phyloP scores from a whole-genome alignment of 2,329 filamentous ascomycete species.

The Ceratocystiopsis sp. region DNA sequence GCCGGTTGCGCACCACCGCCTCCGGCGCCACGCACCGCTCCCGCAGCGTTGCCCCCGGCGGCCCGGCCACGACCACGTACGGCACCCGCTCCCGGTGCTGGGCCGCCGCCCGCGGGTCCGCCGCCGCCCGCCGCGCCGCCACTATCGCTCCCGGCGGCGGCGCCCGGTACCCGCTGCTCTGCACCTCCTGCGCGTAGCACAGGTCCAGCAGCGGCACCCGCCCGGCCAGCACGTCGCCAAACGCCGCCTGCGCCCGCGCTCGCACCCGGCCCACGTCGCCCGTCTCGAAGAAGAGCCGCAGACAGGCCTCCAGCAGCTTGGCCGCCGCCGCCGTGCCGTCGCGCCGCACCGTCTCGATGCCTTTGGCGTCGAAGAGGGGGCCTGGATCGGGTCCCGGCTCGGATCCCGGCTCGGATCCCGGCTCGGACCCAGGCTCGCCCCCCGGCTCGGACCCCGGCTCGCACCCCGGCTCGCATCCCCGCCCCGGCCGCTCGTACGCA shows the following conservation, averaged over 20 bases:
- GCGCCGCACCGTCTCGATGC: constrained; percentile 89
- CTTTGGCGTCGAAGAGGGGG: constrained; percentile 96
- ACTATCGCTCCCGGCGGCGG: constrained; percentile 80
- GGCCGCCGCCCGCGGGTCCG: constrained; percentile 72
- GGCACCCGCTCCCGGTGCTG: constrained; percentile 92
- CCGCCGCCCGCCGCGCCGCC: constrained; percentile 69
- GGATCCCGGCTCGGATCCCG: too few relatives aligned
- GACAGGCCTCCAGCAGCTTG: constrained; percentile 84
- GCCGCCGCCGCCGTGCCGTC: constrained; percentile 93
- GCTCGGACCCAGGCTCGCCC: too few relatives aligned
- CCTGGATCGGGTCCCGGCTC: too few relatives aligned
- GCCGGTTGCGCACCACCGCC: constrained; percentile 49
- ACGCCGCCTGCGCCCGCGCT: constrained; percentile 50
- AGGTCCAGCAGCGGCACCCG: constrained; percentile 86
- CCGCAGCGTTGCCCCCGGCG: constrained; percentile 67
- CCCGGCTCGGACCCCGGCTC: too few relatives aligned
- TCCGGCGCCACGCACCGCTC: constrained; percentile 87
- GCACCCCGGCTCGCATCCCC: too few relatives aligned
- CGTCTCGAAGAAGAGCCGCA: constrained; percentile 80
- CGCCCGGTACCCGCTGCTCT: constrained; percentile 65
- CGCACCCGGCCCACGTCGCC: constrained; percentile 81
- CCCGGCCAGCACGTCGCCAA: constrained; percentile 82
- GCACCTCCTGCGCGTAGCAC: constrained; percentile 74
- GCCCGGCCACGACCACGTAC: constrained; percentile 82
- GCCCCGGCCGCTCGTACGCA: constrained; percentile 71